phyloP scores from a whole-genome alignment of 768 basidiomycete genomes.

The Pilatotrama ljubarskyi region DNA sequence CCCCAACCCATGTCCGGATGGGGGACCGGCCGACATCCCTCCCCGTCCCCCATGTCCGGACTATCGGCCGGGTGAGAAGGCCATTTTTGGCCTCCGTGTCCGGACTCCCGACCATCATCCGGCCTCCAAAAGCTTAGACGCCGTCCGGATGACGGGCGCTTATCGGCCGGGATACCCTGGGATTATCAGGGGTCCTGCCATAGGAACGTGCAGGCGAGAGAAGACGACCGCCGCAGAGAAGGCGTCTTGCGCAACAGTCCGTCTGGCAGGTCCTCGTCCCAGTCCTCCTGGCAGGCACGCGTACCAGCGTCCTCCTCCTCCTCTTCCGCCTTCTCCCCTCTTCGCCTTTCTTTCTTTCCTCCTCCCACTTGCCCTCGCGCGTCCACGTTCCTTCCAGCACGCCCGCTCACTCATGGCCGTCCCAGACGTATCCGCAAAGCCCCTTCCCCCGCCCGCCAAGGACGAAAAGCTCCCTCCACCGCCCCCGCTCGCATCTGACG shows the following conservation, averaged over 20 bases:
- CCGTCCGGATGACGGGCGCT: too few species aligned
- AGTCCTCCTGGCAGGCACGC: conserved; percentile 14
- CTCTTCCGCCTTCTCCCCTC: neutral
- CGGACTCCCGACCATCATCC: too few species aligned
- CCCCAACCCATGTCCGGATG: too few species aligned
- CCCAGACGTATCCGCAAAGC: conserved; percentile 23
- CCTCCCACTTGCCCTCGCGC: conserved; percentile 7
- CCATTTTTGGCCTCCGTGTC: too few species aligned
- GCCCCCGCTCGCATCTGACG: conserved; percentile 24
- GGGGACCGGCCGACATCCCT: too few species aligned
- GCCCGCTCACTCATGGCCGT: conserved; percentile 16
- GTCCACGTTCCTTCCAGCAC: conserved; percentile 3
- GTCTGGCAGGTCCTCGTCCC: conserved; percentile 10
- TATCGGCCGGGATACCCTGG: too few species aligned
- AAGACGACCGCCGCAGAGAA: neutral
- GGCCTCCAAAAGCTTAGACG: too few species aligned
- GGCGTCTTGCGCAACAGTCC: neutral
- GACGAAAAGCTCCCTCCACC: conserved; percentile 34
- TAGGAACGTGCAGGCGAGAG: neutral
- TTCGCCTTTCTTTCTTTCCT: neutral
- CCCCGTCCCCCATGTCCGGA: too few species aligned
- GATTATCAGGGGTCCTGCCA: too few species aligned
- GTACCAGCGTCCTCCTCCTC: neutral
- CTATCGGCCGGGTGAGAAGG: too few species aligned
- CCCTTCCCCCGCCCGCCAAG: conserved; percentile 31